Conservation (phyloP, 805 yeast genomes). For the Ogataea methanolica region DNA sequence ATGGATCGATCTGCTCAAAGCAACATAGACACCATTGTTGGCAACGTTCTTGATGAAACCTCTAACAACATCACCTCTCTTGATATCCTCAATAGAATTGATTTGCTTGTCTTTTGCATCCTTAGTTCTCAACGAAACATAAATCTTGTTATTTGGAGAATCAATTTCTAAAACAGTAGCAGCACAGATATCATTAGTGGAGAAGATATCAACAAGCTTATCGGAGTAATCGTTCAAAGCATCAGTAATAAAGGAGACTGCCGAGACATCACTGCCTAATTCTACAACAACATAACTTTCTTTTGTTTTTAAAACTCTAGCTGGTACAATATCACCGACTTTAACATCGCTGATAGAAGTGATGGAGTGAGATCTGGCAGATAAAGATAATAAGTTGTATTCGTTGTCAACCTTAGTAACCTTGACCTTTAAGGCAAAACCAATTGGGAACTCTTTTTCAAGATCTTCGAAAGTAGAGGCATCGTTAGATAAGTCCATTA, state of each 20-base stretch:
- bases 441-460: slow-evolving; percentile 61
- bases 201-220: slow-evolving; percentile 44
- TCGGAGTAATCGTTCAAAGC: slow-evolving; percentile 65
- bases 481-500: slow-evolving; percentile 59
- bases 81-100: slow-evolving; percentile 45
- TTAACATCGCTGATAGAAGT: slow-evolving; percentile 43
- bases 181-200: slow-evolving; percentile 48
- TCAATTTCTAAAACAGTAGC: slow-evolving; percentile 53
- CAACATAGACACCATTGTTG: slow-evolving; percentile 72
- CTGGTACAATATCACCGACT: slow-evolving; percentile 55
- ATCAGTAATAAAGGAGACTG: slow-evolving; percentile 69
- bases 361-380: slow-evolving; percentile 42
- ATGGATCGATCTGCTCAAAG: slow-evolving; percentile 62
- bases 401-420: slow-evolving; percentile 52
- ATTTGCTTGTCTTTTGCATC: slow-evolving; percentile 50
- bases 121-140: slow-evolving; percentile 57
- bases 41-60: slow-evolving; percentile 79
- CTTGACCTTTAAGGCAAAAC: slow-evolving; percentile 58
- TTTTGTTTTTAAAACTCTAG: slow-evolving; percentile 53
- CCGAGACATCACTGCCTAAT: slow-evolving; percentile 57
- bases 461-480: slow-evolving; percentile 43
- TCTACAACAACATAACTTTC: slow-evolving; percentile 64
- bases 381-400: slow-evolving; percentile 44
- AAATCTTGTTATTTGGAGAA: slow-evolving; percentile 44
- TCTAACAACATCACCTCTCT: slow-evolving; percentile 66